These are phyloP conservation scores for Cryphonectria parasitica DNA, from an alignment of 2,329 filamentous ascomycete genomes.

Conservation along the genomic window DNA sequence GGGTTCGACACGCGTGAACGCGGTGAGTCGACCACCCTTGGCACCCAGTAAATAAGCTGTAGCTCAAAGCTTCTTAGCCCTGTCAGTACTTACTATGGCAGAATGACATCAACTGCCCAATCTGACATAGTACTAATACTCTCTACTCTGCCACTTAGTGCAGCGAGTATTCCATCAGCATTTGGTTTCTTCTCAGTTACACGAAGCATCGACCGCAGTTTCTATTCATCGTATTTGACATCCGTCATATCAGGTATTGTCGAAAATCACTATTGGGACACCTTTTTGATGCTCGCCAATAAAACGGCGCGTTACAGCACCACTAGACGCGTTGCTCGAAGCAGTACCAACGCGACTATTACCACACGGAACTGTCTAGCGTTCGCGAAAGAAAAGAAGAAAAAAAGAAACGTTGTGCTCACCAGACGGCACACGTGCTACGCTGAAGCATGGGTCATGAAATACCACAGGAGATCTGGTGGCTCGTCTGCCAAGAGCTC, in stretches of 20 bases:
- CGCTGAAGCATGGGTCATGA: slow-evolving; percentile 20
- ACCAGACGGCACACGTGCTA: background rate
- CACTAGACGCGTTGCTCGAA: background rate
- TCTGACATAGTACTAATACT: background rate
- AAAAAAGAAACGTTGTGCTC: too few relatives aligned
- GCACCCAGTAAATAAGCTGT: slow-evolving; percentile 3
- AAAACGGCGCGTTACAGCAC: background rate
- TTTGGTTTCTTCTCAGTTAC: background rate
- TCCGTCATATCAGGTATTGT: background rate
- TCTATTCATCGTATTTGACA: background rate
- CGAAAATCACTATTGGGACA: background rate
- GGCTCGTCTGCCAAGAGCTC: slow-evolving; percentile 64
- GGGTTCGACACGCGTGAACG: background rate
- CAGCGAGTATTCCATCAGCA: background rate
- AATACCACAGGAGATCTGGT: slow-evolving; percentile 63
- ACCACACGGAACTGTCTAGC: background rate
- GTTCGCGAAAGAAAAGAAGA: background rate
- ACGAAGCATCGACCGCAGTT: background rate
- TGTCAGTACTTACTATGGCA: slow-evolving; percentile 5
- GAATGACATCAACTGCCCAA: slow-evolving; percentile 10
- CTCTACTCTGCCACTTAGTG: background rate
- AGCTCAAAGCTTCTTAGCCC: background rate
- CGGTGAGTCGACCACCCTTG: background rate
- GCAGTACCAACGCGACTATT: background rate
- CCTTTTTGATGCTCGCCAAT: background rate